phyloP scores from a whole-genome alignment of 2,329 filamentous ascomycete genomes.

The Fragosphaeria purpurea region DNA sequence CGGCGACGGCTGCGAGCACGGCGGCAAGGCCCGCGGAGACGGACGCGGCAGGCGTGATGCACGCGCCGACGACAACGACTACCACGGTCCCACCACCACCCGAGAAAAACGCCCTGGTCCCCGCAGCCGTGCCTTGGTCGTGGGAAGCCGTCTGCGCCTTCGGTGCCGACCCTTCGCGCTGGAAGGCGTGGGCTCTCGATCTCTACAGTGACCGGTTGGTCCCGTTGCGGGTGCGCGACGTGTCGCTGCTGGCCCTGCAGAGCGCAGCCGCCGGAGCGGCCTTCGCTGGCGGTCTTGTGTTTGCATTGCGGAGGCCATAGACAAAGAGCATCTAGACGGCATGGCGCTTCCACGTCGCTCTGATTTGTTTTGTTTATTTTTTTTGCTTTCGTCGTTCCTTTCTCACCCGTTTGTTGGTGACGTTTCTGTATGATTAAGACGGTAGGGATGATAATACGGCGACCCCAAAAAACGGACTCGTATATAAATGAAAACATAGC shows the following conservation, averaged over 20 bases:
- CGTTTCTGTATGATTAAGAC: too few relatives aligned
- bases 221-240: conserved; percentile 56
- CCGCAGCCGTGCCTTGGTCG: conserved; percentile 10
- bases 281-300: conserved; percentile 4
- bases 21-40: neutral
- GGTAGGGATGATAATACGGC: too few relatives aligned
- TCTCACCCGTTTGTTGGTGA: too few relatives aligned
- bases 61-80: neutral
- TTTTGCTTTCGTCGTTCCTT: neutral
- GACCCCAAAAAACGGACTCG: too few relatives aligned
- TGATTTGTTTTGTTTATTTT: neutral
- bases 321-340: too few relatives aligned
- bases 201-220: conserved; percentile 57
- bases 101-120: neutral
- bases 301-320: conserved; percentile 1
- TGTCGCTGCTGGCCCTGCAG: conserved; percentile 60
- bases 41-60: neutral
- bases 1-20: neutral
- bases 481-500: too few relatives aligned
- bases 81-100: neutral
- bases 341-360: too few relatives aligned
- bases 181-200: conserved; percentile 43
- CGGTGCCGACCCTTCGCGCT: conserved; percentile 31
- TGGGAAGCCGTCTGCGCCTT: conserved; percentile 30
- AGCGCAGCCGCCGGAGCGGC: conserved; percentile 54